Conservation (phyloP, 805 yeast species). For the Myxozyma kluyveri region DNA sequence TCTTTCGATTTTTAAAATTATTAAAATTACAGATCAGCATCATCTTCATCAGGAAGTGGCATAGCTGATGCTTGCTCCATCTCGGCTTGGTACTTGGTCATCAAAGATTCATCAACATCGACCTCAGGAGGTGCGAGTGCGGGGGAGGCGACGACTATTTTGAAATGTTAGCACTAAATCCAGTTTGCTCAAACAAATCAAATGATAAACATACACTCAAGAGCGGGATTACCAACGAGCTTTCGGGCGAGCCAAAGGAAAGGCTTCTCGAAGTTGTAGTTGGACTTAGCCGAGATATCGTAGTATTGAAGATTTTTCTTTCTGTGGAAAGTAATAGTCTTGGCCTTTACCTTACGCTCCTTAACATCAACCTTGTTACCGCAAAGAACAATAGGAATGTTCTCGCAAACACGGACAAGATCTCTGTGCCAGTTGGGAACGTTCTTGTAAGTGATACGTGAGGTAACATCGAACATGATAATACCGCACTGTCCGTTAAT, state of each 20-base stretch:
- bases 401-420: slow-evolving; percentile 98
- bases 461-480: slow-evolving; percentile 99
- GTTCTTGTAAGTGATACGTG: slow-evolving; percentile 98
- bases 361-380: slow-evolving; percentile 99
- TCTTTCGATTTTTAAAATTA: not conserved
- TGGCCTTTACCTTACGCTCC: slow-evolving; percentile 99
- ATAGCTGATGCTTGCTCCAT: slow-evolving; percentile 99
- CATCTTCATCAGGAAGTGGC: slow-evolving; percentile 99
- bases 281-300: slow-evolving; percentile 99
- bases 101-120: slow-evolving; percentile 90
- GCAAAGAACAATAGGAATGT: slow-evolving; percentile 97
- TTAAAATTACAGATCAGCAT: slow-evolving; percentile 82
- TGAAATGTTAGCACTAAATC: not conserved
- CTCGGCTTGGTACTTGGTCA: slow-evolving; percentile 98
- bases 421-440: slow-evolving; percentile 99
- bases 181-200: not conserved
- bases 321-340: slow-evolving; percentile 99
- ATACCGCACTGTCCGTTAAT: slow-evolving; percentile 99
- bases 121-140: slow-evolving; percentile 99
- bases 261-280: slow-evolving; percentile 99
- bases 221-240: slow-evolving; percentile 95
- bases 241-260: slow-evolving; percentile 99
- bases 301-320: slow-evolving; percentile 99
- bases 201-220: slow-evolving; percentile 56
- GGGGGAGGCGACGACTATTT: slow-evolving; percentile 86